Evolutionary conservation across 176 grass and related monocot species (phyloP).

Genomic region (Cocos nucifera): DNA sequence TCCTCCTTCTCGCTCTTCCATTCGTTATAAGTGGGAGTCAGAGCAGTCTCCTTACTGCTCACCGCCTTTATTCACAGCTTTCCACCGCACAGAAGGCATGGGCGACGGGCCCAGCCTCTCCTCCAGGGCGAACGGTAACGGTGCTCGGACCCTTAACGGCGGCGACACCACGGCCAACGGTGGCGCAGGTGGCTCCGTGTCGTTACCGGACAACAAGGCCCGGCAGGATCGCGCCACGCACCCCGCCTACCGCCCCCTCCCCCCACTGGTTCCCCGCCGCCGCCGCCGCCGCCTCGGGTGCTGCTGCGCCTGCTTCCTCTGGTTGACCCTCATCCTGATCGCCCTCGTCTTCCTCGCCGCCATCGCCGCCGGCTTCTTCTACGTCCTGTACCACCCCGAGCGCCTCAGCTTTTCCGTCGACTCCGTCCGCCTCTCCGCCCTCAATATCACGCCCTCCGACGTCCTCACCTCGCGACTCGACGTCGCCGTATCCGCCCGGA

Average conservation of each 20-base stretch:
- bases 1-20: no score
- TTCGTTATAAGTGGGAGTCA: no score
- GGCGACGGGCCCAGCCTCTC: no score
- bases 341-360: slow-evolving; percentile 7
- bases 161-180: background rate
- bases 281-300: background rate
- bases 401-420: background rate
- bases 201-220: background rate
- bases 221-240: background rate
- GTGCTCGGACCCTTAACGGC: background rate
- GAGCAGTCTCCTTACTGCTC: no score
- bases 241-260: background rate
- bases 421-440: slow-evolving; percentile 3
- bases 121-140: no score
- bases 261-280: background rate
- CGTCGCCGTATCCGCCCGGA: background rate
- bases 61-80: no score
- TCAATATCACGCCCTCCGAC: background rate
- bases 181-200: background rate
- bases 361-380: slow-evolving; percentile 8
- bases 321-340: background rate
- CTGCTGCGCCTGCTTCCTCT: slow-evolving; percentile 10
- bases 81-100: no score
- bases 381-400: background rate
- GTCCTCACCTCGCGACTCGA: slow-evolving; percentile 6